These are phyloP conservation scores for Arabidopsis arenosa DNA, from an alignment of 345 rosid species.

Conservation along the genomic window DNA sequence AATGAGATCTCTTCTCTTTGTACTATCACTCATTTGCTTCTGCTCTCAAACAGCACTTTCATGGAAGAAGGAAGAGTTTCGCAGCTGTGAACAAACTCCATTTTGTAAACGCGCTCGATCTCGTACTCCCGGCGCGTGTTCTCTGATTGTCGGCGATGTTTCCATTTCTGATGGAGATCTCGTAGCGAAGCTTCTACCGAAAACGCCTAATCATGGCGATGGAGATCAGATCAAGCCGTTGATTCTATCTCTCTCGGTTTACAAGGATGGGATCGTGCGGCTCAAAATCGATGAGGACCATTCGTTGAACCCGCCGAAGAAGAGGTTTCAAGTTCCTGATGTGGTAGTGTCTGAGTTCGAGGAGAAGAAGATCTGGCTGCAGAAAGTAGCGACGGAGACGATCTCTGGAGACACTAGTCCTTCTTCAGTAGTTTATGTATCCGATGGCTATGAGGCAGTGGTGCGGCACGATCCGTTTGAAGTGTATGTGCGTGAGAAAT, in stretches of 20 bases:
- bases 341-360: slow-evolving; percentile 72
- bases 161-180: slow-evolving; percentile 74
- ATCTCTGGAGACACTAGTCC: slow-evolving; percentile 55
- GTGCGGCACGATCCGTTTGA: slow-evolving; percentile 88
- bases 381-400: slow-evolving; percentile 57
- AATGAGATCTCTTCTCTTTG: slow-evolving; percentile 48
- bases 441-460: slow-evolving; percentile 77
- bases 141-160: slow-evolving; percentile 58
- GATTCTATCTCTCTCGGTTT: slow-evolving; percentile 71
- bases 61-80: slow-evolving; percentile 96
- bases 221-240: slow-evolving; percentile 61
- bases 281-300: slow-evolving; percentile 86
- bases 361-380: slow-evolving; percentile 73
- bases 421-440: slow-evolving; percentile 69
- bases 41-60: slow-evolving; percentile 54
- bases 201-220: slow-evolving; percentile 39
- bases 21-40: slow-evolving; percentile 54
- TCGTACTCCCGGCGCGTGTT: slow-evolving; percentile 68
- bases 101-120: slow-evolving; percentile 95
- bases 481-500: slow-evolving; percentile 71
- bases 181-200: slow-evolving; percentile 69
- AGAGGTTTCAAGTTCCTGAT: slow-evolving; percentile 86
- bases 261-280: slow-evolving; percentile 70
- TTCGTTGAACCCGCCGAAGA: slow-evolving; percentile 58
- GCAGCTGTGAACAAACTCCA: slow-evolving; percentile 91